Evolutionary conservation across 1,284 basidiomycete genomes (phyloP).

Genomic region (Ceratobasidium sp.): DNA sequence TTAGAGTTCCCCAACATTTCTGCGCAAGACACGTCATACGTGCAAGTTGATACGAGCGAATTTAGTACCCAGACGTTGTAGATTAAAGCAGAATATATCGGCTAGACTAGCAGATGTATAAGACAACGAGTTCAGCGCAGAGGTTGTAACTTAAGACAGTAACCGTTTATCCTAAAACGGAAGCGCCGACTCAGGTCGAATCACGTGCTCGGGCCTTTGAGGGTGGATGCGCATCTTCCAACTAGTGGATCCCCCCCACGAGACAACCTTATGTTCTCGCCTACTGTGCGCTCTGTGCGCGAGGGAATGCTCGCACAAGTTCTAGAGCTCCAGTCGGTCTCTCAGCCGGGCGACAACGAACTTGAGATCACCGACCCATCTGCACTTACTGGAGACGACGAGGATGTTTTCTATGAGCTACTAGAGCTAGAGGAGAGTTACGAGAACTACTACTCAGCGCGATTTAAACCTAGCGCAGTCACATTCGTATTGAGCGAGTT

Average conservation of each 20-base stretch:
- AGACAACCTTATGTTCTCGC: not conserved
- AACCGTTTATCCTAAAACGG: not conserved
- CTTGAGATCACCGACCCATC: not conserved
- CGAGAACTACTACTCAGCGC: not conserved
- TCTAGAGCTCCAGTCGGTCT: not conserved
- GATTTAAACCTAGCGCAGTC: not conserved
- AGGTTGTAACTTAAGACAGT: not conserved
- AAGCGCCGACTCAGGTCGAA: not conserved
- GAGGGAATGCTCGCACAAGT: not conserved
- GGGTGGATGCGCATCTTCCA: not conserved
- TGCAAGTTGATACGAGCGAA: not conserved
- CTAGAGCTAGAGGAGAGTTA: not conserved
- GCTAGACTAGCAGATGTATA: no score
- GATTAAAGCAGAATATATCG: no score
- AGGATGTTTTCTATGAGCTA: constrained; percentile 3
- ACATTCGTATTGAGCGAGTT: not conserved
- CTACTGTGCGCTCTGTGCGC: not conserved
- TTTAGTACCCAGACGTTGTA: no score
- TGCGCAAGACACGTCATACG: not conserved
- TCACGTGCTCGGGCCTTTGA: not conserved
- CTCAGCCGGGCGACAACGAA: not conserved
- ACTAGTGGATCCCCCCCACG: not conserved
- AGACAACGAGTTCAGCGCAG: no score
- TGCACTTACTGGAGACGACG: not conserved
- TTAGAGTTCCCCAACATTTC: constrained; percentile 3